Percentiles rank a stretch among this genome's conserved stretches.
Evolutionary conservation across 768 basidiomycete species (phyloP).

Genomic region (Boletus eberwhitei): DNA sequence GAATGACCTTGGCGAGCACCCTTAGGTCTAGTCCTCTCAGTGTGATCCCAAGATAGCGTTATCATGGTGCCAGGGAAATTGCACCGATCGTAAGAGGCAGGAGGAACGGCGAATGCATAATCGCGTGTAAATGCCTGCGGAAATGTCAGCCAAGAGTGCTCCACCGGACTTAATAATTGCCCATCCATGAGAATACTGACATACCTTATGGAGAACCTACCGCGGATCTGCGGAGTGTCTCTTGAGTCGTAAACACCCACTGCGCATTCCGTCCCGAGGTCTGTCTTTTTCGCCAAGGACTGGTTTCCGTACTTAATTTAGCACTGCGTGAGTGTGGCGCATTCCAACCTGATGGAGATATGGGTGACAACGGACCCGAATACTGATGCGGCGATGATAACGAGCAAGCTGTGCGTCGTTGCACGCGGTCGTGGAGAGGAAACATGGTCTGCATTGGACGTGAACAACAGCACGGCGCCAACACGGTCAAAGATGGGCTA

Average conservation of each 20-base stretch:
- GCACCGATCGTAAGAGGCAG: constrained; percentile 21
- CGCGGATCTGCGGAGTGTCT: constrained; percentile 30
- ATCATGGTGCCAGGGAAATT: constrained; percentile 21
- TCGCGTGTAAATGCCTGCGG: constrained; percentile 19
- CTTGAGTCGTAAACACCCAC: constrained; percentile 1
- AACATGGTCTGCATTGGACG: neutral
- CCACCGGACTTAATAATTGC: constrained; percentile 17
- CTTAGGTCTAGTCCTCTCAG: constrained; percentile 27
- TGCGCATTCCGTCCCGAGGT: constrained; percentile 13
- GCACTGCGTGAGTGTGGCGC: neutral
- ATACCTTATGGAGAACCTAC: constrained; percentile 19
- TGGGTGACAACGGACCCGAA: constrained; percentile 14
- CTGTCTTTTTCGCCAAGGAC: constrained; percentile 3
- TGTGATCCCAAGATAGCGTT: constrained; percentile 29
- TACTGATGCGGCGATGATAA: constrained; percentile 5
- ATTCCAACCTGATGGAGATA: neutral
- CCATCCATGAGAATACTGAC: constrained; percentile 24
- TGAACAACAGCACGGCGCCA: neutral
- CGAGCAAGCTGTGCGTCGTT: neutral
- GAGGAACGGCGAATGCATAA: constrained; percentile 23
- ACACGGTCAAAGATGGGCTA: neutral
- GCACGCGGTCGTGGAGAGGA: neutral
- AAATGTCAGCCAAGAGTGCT: constrained; percentile 15
- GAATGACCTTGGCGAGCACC: constrained; percentile 17
- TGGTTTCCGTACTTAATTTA: constrained; percentile 1